These are phyloP conservation scores for Linaria vulgaris DNA, from an alignment of 257 asterid genomes.

Conservation along the genomic window DNA sequence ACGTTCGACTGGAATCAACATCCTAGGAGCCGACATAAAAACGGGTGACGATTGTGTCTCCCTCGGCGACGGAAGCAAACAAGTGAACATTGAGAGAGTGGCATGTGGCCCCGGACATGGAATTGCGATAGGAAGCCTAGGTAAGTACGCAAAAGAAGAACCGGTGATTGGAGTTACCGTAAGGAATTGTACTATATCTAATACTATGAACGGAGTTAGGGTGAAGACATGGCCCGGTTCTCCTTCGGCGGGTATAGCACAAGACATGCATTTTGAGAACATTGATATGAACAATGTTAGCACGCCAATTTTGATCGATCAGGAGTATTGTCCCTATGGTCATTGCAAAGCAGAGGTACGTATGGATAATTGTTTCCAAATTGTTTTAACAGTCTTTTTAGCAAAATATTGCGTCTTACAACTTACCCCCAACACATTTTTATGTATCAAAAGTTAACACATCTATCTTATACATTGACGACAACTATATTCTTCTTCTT, in stretches of 20 bases:
- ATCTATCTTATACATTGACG: too few relatives aligned
- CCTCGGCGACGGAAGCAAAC: constrained; percentile 23
- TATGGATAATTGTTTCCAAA: constrained; percentile 28
- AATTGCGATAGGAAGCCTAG: constrained; percentile 36
- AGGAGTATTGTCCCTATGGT: constrained; percentile 27
- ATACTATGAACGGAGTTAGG: constrained; percentile 29
- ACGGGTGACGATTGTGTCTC: constrained; percentile 46
- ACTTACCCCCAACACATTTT: too few relatives aligned
- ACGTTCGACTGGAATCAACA: constrained; percentile 13
- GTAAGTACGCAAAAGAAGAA: constrained; percentile 19
- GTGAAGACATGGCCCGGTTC: constrained; percentile 32
- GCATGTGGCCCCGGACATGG: constrained; percentile 43
- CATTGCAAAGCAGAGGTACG: constrained; percentile 11
- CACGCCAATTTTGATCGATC: constrained; percentile 39
- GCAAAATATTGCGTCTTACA: too few relatives aligned
- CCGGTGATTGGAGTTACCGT: constrained; percentile 18
- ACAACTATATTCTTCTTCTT: too few relatives aligned
- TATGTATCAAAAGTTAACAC: too few relatives aligned
- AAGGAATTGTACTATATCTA: constrained; percentile 13
- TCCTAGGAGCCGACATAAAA: background rate
- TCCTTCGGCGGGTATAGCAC: background rate
- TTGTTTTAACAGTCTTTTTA: too few relatives aligned
- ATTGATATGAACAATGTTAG: constrained; percentile 16
- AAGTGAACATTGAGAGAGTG: constrained; percentile 22
- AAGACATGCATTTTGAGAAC: constrained; percentile 9